These are phyloP conservation scores for Ogataea populi-albae DNA, from an alignment of 805 yeast species.

Conservation along the genomic window DNA sequence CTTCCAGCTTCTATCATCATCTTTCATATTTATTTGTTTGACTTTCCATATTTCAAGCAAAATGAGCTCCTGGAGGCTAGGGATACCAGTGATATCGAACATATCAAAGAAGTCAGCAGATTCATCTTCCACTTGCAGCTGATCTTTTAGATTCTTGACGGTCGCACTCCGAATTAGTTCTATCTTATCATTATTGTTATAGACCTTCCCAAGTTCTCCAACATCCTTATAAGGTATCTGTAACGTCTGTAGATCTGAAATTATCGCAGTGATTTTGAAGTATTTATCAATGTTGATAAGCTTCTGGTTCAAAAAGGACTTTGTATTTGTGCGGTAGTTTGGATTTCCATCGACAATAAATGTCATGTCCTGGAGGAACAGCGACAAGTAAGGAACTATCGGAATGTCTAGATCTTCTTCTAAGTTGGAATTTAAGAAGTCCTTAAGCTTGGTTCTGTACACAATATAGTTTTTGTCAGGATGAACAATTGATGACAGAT, in stretches of 20 bases:
- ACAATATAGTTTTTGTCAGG: constrained; percentile 72
- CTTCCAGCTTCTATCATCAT: constrained; percentile 71
- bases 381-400: constrained; percentile 70
- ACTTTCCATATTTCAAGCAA: constrained; percentile 71
- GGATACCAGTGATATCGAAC: constrained; percentile 38
- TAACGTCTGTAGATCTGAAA: constrained; percentile 63
- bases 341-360: constrained; percentile 82
- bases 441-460: constrained; percentile 60
- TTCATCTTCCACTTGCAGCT: constrained; percentile 13
- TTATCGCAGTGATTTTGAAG: constrained; percentile 59
- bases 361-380: constrained; percentile 75
- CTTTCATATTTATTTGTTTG: constrained; percentile 53
- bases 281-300: constrained; percentile 74
- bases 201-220: constrained; percentile 29
- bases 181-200: constrained; percentile 24
- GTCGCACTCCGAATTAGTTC: constrained; percentile 30
- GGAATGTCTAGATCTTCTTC: constrained; percentile 48
- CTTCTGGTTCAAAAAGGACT: constrained; percentile 50
- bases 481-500: constrained; percentile 64
- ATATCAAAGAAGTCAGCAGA: constrained; percentile 26
- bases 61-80: constrained; percentile 54
- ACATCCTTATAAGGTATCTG: constrained; percentile 56
- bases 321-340: constrained; percentile 55
- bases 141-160: constrained; percentile 24
- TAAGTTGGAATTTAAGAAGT: constrained; percentile 48